A percentile compares a stretch with the other conserved stretches of the same genome.
phyloP scores from a whole-genome alignment of 148 eudicot species.

The Polygonum aviculare region DNA sequence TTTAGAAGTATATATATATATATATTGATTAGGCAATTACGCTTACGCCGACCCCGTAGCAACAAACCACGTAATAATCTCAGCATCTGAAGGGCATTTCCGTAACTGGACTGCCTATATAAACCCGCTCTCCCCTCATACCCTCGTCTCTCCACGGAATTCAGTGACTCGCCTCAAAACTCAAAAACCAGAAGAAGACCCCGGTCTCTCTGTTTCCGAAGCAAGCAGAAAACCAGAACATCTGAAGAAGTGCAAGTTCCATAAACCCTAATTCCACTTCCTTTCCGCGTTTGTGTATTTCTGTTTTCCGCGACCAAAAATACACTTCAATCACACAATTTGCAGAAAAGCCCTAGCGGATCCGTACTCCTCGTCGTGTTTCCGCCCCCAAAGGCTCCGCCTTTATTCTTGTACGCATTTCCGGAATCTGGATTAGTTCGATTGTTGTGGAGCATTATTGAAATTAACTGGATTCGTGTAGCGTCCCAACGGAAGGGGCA shows the following conservation, averaged over 20 bases:
- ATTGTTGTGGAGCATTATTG: constrained; percentile 10
- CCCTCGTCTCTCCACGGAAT: constrained; percentile 10
- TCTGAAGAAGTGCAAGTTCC: background rate
- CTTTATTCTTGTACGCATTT: background rate
- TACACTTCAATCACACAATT: constrained; percentile 1
- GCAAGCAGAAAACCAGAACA: background rate
- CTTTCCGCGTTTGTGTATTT: background rate
- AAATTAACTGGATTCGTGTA: background rate
- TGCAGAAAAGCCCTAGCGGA: background rate
- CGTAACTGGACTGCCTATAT: background rate
- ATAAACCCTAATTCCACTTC: background rate
- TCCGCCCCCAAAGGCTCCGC: background rate
- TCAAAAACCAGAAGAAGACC: background rate
- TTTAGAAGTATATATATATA: too few species aligned
- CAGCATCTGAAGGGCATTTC: background rate
- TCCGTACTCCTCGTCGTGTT: background rate
- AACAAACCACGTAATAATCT: background rate
- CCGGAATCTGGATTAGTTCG: constrained; percentile 5
- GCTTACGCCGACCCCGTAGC: background rate
- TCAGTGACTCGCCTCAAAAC: constrained; percentile 6
- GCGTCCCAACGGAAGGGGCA: background rate
- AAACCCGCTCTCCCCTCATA: background rate
- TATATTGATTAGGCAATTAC: too few species aligned
- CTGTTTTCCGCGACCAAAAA: background rate
- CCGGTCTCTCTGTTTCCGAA: constrained; percentile 5